Conservation (phyloP, 352 stramenopile genomes). For the Pythium aquatile region DNA sequence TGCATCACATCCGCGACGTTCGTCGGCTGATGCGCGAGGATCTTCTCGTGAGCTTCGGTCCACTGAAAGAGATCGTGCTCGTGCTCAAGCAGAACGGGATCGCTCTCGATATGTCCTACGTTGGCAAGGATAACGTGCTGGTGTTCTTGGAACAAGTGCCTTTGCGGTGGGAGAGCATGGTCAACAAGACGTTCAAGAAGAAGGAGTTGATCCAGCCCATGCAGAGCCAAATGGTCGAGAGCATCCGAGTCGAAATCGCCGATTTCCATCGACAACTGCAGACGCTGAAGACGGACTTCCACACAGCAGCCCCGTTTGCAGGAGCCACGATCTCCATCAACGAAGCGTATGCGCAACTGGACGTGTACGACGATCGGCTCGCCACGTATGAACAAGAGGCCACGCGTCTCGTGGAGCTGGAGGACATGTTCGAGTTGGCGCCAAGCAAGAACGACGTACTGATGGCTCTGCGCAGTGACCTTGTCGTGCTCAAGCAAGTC, state of each 20-base stretch:
- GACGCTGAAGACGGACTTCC: conserved; percentile 68
- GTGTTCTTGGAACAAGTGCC: conserved; percentile 87
- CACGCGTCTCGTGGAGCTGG: conserved; percentile 82
- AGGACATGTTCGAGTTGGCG: conserved; percentile 95
- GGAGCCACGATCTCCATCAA: conserved; percentile 28
- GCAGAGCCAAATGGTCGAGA: conserved; percentile 87
- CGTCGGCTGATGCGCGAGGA: conserved; percentile 81
- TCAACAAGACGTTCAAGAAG: conserved; percentile 93
- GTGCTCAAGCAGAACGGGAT: conserved; percentile 89
- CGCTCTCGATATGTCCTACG: conserved; percentile 82
- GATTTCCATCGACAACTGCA: conserved; percentile 75
- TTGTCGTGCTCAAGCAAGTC: conserved; percentile 88
- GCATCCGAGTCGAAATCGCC: conserved; percentile 63
- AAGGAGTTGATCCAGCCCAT: conserved; percentile 91
- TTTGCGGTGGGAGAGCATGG: conserved; percentile 89
- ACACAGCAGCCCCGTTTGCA: conserved; percentile 52
- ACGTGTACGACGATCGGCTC: conserved; percentile 83
- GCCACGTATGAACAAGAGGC: conserved; percentile 81
- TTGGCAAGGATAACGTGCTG: conserved; percentile 82
- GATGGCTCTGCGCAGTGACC: conserved; percentile 74
- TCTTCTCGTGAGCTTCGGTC: conserved; percentile 66
- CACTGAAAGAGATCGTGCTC: conserved; percentile 74
- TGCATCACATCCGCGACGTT: conserved; percentile 90
- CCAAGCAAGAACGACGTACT: conserved; percentile 83
- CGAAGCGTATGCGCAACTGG: conserved; percentile 86